Percentiles rank a stretch among this genome's conserved stretches.
Evolutionary conservation across 2,329 filamentous ascomycete genomes (phyloP).

Genomic region (Coniochaeta sp.): DNA sequence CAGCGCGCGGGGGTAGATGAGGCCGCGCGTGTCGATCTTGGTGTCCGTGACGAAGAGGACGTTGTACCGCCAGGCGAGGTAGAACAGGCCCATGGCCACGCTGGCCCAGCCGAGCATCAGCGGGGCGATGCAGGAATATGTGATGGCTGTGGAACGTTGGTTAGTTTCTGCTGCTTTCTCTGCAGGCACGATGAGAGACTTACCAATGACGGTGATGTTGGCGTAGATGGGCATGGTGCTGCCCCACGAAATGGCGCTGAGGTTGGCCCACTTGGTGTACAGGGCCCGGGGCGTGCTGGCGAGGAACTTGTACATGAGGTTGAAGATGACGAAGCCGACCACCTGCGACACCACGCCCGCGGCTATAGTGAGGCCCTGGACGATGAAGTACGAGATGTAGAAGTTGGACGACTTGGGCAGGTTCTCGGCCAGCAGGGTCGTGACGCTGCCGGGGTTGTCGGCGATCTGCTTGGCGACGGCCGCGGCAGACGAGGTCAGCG

Average conservation of each 20-base stretch:
- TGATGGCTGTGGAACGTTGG: conserved; percentile 55
- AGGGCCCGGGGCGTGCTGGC: conserved; percentile 74
- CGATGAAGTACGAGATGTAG: conserved; percentile 89
- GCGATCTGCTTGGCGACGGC: conserved; percentile 58
- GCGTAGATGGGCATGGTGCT: conserved; percentile 76
- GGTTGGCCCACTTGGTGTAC: conserved; percentile 68
- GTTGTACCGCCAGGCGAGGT: conserved; percentile 86
- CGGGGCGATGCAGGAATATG: conserved; percentile 81
- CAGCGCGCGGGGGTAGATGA: conserved; percentile 80
- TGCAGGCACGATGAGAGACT: conserved; percentile 16
- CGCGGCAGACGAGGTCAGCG: conserved; percentile 72
- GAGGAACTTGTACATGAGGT: conserved; percentile 65
- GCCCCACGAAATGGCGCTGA: conserved; percentile 75
- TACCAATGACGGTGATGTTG: conserved; percentile 72
- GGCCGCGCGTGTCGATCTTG: conserved; percentile 77
- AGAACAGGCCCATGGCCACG: conserved; percentile 72
- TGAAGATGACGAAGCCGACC: conserved; percentile 64
- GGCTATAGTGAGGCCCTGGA: conserved; percentile 80
- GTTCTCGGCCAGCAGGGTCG: conserved; percentile 60
- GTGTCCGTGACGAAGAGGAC: conserved; percentile 80
- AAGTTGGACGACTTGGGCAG: conserved; percentile 86
- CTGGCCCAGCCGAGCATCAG: conserved; percentile 77
- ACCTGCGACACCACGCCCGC: conserved; percentile 66
- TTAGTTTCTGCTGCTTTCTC: conserved; percentile 9
- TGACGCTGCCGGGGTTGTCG: conserved; percentile 51